A percentile compares a stretch with the other conserved stretches of the same genome.
phyloP scores from a whole-genome alignment of 371 early-diverging fungal species.

The Umbelopsis sp. region DNA sequence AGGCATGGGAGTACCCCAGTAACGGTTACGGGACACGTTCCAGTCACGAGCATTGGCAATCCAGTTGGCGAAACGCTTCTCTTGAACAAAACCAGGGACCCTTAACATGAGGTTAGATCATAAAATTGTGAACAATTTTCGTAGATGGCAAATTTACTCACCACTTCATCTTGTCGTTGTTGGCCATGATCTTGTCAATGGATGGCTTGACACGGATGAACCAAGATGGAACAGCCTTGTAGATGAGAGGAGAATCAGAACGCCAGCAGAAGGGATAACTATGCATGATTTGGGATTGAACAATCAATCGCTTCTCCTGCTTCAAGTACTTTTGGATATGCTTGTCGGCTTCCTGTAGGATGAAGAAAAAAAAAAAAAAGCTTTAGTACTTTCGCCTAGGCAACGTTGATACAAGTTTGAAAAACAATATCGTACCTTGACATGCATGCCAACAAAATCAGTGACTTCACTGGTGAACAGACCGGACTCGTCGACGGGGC shows the following conservation, averaged over 20 bases:
- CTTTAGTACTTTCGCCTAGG: background rate
- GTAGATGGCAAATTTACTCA: conserved; percentile 19
- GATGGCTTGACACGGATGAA: conserved; percentile 94
- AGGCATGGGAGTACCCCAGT: conserved; percentile 99
- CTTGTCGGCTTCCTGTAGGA: conserved; percentile 90
- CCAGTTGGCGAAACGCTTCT: conserved; percentile 99
- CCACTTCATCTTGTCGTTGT: conserved; percentile 95
- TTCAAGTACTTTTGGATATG: conserved; percentile 92
- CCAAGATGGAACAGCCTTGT: conserved; percentile 99
- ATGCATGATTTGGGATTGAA: conserved; percentile 89
- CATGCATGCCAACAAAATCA: conserved; percentile 89
- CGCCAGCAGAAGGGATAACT: conserved; percentile 98
- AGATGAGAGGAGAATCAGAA: conserved; percentile 99
- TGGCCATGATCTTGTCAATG: conserved; percentile 85
- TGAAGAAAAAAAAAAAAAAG: background rate
- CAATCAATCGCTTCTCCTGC: conserved; percentile 80
- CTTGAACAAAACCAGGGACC: conserved; percentile 97
- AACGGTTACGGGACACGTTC: conserved; percentile 99
- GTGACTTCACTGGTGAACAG: conserved; percentile 82
- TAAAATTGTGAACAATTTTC: background rate
- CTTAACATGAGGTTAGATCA: conserved; percentile 21
- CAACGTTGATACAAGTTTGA: background rate
- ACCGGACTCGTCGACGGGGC: conserved; percentile 97
- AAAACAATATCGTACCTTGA: conserved; percentile 65
- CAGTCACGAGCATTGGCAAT: conserved; percentile 98